These are phyloP conservation scores for Papiliotrema terrestris DNA, from an alignment of 1,284 basidiomycete species.

Conservation along the genomic window DNA sequence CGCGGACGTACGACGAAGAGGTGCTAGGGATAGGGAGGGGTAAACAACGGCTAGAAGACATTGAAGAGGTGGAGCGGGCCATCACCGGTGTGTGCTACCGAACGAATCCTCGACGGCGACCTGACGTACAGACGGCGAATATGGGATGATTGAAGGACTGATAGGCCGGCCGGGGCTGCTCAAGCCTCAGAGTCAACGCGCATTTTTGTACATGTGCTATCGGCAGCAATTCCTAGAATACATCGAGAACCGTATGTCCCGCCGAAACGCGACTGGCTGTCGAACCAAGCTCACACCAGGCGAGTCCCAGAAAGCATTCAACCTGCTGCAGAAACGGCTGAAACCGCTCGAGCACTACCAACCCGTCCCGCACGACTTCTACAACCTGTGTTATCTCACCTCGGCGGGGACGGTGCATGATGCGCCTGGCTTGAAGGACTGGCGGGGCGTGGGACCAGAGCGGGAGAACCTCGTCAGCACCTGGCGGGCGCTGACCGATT, in stretches of 20 bases:
- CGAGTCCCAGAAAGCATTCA: constrained; percentile 52
- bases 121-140: constrained; percentile 50
- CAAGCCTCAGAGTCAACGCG: constrained; percentile 49
- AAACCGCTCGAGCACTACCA: constrained; percentile 55
- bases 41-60: constrained; percentile 36
- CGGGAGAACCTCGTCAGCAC: constrained; percentile 42
- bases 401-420: constrained; percentile 52
- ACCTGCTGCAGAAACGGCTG: constrained; percentile 52
- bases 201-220: constrained; percentile 49
- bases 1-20: constrained; percentile 46
- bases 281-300: no score
- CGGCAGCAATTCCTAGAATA: constrained; percentile 51
- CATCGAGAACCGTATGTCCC: constrained; percentile 50
- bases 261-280: neutral
- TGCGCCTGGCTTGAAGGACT: constrained; percentile 51
- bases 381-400: constrained; percentile 52
- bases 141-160: constrained; percentile 49
- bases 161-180: constrained; percentile 45
- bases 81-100: constrained; percentile 38
- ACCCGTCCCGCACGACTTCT: constrained; percentile 52
- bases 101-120: neutral
- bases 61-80: constrained; percentile 48
- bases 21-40: constrained; percentile 26
- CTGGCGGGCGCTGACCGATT: constrained; percentile 48
- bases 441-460: constrained; percentile 50